Conservation (phyloP, 2,329 filamentous ascomycete genomes). For the Alternaria atra region DNA sequence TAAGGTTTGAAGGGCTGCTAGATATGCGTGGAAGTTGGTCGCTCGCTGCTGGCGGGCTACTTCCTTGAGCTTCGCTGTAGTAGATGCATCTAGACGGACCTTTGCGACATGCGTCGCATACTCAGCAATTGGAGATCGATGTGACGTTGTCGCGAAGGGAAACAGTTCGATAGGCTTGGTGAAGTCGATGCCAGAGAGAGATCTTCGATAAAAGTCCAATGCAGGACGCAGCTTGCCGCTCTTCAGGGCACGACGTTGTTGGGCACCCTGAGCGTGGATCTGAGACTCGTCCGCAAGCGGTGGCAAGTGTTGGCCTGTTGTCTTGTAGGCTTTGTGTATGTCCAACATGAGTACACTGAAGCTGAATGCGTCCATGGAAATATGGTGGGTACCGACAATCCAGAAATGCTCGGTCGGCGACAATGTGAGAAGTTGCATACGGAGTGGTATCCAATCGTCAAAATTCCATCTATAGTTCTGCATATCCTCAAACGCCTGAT, state of each 20-base stretch:
- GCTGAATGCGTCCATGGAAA: constrained; percentile 61
- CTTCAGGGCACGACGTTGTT: constrained; percentile 11
- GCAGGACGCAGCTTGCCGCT: constrained; percentile 9
- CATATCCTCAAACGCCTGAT: constrained; percentile 32
- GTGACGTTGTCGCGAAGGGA: constrained; percentile 20
- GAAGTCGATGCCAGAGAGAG: constrained; percentile 1
- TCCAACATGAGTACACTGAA: constrained; percentile 57
- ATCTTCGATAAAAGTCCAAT: constrained; percentile 12
- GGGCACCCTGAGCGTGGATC: constrained; percentile 1
- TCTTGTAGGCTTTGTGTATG: constrained; percentile 55
- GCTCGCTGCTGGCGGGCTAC: not conserved
- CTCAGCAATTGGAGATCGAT: constrained; percentile 5
- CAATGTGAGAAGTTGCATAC: constrained; percentile 49
- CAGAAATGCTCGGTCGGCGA: constrained; percentile 50
- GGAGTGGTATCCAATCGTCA: constrained; percentile 46
- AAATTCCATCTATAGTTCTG: constrained; percentile 52
- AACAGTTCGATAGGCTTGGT: constrained; percentile 33
- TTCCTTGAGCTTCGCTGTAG: not conserved
- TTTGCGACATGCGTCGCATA: not conserved
- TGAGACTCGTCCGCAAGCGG: not conserved
- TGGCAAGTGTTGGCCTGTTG: too few relatives aligned
- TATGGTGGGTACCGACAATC: constrained; percentile 60
- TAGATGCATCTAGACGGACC: not conserved
- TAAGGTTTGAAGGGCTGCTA: constrained; percentile 50
- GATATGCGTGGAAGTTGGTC: constrained; percentile 32